phyloP scores from a whole-genome alignment of 495 filamentous ascomycete genomes.

The Echria macrotheca region DNA sequence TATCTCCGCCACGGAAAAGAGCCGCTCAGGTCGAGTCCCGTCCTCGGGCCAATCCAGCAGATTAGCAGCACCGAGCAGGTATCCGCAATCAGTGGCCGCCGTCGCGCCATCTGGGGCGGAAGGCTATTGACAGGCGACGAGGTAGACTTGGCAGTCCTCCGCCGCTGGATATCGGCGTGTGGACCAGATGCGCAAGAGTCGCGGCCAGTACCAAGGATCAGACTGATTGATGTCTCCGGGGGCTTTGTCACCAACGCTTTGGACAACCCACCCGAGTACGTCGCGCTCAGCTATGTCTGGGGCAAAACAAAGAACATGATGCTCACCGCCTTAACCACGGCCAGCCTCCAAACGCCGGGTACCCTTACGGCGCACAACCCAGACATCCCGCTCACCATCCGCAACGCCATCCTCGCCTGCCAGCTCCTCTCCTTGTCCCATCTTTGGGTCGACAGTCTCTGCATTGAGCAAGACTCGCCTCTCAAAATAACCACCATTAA shows the following conservation, averaged over 20 bases:
- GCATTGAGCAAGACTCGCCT: conserved; percentile 15
- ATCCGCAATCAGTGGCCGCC: not conserved
- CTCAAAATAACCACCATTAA: conserved; percentile 13
- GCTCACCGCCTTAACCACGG: not conserved
- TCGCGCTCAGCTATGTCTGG: not conserved
- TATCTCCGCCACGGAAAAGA: not conserved
- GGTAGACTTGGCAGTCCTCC: not conserved
- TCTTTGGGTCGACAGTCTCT: not conserved
- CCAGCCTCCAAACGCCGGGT: not conserved
- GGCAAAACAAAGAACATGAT: not conserved
- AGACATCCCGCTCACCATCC: not conserved
- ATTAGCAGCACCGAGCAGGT: not conserved
- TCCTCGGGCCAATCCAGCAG: not conserved
- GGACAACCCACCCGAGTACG: not conserved
- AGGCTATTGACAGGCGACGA: not conserved
- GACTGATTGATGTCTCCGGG: not conserved
- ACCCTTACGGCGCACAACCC: not conserved
- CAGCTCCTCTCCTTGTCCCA: not conserved
- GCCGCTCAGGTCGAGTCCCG: not conserved
- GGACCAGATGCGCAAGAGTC: not conserved
- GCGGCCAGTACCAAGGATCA: not conserved
- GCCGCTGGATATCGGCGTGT: not conserved
- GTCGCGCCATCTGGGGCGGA: not conserved
- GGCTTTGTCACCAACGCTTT: not conserved
- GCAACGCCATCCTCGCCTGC: not conserved